Base-by-base conservation (phyloP, 495 filamentous ascomycete genomes). In the Aspergillus diversus region DNA sequence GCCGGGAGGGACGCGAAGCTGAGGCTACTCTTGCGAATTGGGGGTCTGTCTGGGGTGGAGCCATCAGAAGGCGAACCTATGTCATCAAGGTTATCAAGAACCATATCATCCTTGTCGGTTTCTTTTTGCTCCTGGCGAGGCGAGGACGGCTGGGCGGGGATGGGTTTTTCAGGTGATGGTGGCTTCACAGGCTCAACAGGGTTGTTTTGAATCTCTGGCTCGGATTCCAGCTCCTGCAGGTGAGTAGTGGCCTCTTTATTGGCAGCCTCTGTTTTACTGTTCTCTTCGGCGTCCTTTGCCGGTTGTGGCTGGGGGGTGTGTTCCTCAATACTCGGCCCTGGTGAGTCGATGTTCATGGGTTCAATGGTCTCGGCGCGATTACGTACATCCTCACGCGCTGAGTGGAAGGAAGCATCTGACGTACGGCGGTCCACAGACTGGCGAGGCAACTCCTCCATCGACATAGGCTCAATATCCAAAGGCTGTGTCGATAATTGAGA, bases 1-100 rank as follows among this genome's bases (percentile, higher is more conserved):
- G 93, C 91, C 55, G 95, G 95, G 4, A 99, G 80, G 4, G 95
- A 91, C 12, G 96, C 90, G 75, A 99, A 97, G 55, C 87, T 93
- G 55, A 98, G 81, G 67, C 94, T 97, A 74, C 92, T 97, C 80
- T 97, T 97, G 37, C 94, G 89, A 55, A 96, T 77, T 5, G 84
- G 75, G n/a, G 80, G 83, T 53, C 83, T 77, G 46, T 83, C 87
- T 2, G 87, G 87, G 54, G 82, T 87, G 5, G 87, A 89, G 8
- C 74, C 79, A 61, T 88, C 85, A 11, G 88, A 90, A 16, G 86
- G 81, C 35, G 87, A 86, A 43, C 79, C 83, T 27, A 80, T 81
- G 39, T 86, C 85, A 58, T 86, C 84, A 55, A 80, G 77, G 27
- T 79, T 81, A 48, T 85, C 84, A 33, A 80, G 73, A 21, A 69